These are phyloP conservation scores for Lavandula angustifolia DNA, from an alignment of 257 asterid species.

Conservation along the genomic window DNA sequence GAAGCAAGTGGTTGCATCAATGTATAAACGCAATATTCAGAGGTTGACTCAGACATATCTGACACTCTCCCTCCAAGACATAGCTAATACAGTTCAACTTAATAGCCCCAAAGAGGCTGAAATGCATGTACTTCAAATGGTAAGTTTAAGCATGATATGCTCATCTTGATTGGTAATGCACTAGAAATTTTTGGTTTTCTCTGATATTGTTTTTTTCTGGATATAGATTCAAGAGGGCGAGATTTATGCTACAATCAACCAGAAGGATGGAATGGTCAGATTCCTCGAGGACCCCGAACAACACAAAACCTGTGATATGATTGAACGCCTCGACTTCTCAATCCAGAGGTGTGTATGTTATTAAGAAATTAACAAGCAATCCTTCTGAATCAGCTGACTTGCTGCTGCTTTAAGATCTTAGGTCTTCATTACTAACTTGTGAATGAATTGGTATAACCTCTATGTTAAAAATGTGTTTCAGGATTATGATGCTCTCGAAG, in stretches of 20 bases:
- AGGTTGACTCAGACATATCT: constrained; percentile 94
- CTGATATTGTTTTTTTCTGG: constrained; percentile 13
- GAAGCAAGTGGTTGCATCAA: constrained; percentile 87
- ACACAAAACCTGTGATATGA: constrained; percentile 89
- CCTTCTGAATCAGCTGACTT: constrained; percentile 13
- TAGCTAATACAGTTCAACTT: constrained; percentile 77
- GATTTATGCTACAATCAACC: constrained; percentile 91
- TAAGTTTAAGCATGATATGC: constrained; percentile 35
- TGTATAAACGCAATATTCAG: constrained; percentile 96
- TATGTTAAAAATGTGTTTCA: constrained; percentile 42
- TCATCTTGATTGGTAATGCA: constrained; percentile 8
- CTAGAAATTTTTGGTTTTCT: constrained; percentile 9
- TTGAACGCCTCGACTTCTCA: constrained; percentile 84
- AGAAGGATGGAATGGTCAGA: constrained; percentile 99
- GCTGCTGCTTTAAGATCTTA: constrained; percentile 3
- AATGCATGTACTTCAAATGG: constrained; percentile 99
- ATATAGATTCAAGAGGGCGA: constrained; percentile 91
- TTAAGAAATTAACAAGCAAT: not conserved
- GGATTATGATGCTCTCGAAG: constrained; percentile 81
- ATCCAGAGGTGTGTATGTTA: constrained; percentile 66
- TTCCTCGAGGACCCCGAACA: constrained; percentile 98
- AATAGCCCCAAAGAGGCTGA: constrained; percentile 89
- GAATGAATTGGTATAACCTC: too few relatives aligned
- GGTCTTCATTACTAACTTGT: not conserved
- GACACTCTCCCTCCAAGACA: constrained; percentile 96